Percentiles rank a stretch among this genome's conserved stretches.
phyloP scores from a whole-genome alignment of 345 rosid genomes.

The Lepidium africanum region DNA sequence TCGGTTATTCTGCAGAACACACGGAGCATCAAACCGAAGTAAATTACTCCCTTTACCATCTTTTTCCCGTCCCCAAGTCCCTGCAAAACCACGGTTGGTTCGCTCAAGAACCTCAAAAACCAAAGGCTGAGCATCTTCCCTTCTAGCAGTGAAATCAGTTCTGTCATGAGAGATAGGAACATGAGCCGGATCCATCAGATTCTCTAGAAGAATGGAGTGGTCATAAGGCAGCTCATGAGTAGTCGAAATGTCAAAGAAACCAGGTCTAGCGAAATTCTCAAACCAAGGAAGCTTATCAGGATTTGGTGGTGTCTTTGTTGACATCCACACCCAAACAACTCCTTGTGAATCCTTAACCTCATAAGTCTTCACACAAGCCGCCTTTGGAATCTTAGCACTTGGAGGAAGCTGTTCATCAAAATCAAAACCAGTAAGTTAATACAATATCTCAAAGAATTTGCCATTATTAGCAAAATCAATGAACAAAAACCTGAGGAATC shows the following conservation, averaged over 20 bases:
- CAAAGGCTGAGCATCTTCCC: slow-evolving; percentile 87
- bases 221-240: slow-evolving; percentile 92
- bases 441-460: background rate
- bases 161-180: slow-evolving; percentile 88
- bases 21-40: slow-evolving; percentile 71
- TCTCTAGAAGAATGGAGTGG: slow-evolving; percentile 89
- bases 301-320: slow-evolving; percentile 58
- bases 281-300: slow-evolving; percentile 77
- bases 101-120: slow-evolving; percentile 66
- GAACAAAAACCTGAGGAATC: slow-evolving; percentile 71
- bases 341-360: slow-evolving; percentile 86
- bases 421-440: background rate
- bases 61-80: slow-evolving; percentile 80
- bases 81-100: slow-evolving; percentile 72
- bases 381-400: slow-evolving; percentile 69
- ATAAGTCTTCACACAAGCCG: slow-evolving; percentile 64
- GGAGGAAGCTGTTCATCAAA: slow-evolving; percentile 51
- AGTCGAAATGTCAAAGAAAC: slow-evolving; percentile 62
- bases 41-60: slow-evolving; percentile 41
- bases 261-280: slow-evolving; percentile 70
- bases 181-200: slow-evolving; percentile 98
- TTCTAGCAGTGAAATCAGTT: slow-evolving; percentile 76
- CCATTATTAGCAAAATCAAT: background rate
- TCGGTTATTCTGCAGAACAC: slow-evolving; percentile 68
- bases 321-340: slow-evolving; percentile 95